Conservation (phyloP, 1,284 basidiomycete species). For the Ustilago vetiveriae region DNA sequence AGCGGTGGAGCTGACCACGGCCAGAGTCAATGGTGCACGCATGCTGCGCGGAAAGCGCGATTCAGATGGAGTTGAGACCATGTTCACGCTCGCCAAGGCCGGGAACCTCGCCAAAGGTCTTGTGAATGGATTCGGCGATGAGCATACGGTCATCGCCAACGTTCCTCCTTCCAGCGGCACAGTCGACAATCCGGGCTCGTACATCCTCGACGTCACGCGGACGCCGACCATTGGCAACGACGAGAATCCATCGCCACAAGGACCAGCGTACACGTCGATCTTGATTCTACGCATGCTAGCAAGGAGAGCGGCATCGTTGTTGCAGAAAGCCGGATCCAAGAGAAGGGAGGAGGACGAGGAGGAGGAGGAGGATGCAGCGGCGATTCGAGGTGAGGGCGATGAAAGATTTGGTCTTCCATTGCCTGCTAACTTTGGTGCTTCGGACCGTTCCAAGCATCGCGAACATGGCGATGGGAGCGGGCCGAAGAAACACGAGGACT, state of each 20-base stretch:
- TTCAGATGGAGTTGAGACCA: slow-evolving; percentile 22
- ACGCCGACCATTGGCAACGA: slow-evolving; percentile 57
- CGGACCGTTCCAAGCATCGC: slow-evolving; percentile 14
- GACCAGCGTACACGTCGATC: slow-evolving; percentile 55
- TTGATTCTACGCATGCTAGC: slow-evolving; percentile 60
- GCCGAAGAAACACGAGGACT: slow-evolving; percentile 1
- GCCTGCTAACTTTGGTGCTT: slow-evolving; percentile 40
- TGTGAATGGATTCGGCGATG: slow-evolving; percentile 15
- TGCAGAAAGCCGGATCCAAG: slow-evolving; percentile 52
- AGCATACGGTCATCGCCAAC: slow-evolving; percentile 7
- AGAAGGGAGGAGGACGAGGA: slow-evolving; percentile 3
- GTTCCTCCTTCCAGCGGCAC: slow-evolving; percentile 46
- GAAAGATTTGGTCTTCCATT: slow-evolving; percentile 61
- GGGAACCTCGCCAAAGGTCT: not conserved
- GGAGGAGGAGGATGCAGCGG: slow-evolving; percentile 26
- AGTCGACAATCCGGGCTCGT: slow-evolving; percentile 53
- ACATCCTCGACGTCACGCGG: slow-evolving; percentile 59
- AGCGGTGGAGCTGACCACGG: slow-evolving; percentile 16
- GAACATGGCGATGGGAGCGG: slow-evolving; percentile 3
- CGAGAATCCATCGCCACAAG: slow-evolving; percentile 50
- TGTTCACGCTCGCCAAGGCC: slow-evolving; percentile 18
- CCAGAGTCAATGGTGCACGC: slow-evolving; percentile 23
- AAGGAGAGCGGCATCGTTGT: slow-evolving; percentile 44
- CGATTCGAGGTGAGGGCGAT: slow-evolving; percentile 42
- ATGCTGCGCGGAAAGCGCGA: slow-evolving; percentile 24